Evolutionary conservation across 306 rosid species (phyloP), one percentile per base, ranked within the genome.

Genomic region (Trichosanthes truncata): DNA sequence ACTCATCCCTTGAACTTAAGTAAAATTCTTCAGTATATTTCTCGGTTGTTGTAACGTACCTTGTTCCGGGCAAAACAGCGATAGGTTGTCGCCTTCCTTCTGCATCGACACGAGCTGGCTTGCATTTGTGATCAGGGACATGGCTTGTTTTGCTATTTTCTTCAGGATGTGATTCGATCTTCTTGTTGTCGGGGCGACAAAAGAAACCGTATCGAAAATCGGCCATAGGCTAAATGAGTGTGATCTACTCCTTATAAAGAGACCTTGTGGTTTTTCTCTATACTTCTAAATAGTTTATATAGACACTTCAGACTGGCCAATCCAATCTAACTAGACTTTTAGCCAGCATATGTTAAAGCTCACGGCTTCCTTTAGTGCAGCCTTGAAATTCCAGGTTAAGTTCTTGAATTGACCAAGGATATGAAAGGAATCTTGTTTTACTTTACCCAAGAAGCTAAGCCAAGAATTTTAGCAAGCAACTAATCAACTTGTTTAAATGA

Each of bases 151-250:
- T 68, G 40, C 69, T 82, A 83, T 63, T 36, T 46, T 84, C 83
- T 5, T 72, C 81, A 35, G 75, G 78, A 18, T 40, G 48, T 3
- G 66, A 9, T 33, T 55, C 67, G 1, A 21, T 23, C 0, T 75
- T 80, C 38, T 23, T 63, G 80, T 82, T 83, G 82, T 67, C 21
- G 14, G 80, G 76, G 76, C 72, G 36, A 66, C 79, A 71, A 63
- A 43, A 69, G 65, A 83, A 78, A 1, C 56, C 6, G 33, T 41
- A 82, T 33, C 83, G 81, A 80, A 59, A 87, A 80, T 46, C 60
- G 4, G 67, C 83, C 97, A 92, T 92, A 61, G 67, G 48, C 62
- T 59, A 55, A 31, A 33, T 72, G 53, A 29, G 33, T 78, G 35
- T 31, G 29, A 62, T 71, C 21, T 69, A 82, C 26, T 43, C 56